phyloP scores from a whole-genome alignment of 805 yeast genomes.

The Candida ovalis region DNA sequence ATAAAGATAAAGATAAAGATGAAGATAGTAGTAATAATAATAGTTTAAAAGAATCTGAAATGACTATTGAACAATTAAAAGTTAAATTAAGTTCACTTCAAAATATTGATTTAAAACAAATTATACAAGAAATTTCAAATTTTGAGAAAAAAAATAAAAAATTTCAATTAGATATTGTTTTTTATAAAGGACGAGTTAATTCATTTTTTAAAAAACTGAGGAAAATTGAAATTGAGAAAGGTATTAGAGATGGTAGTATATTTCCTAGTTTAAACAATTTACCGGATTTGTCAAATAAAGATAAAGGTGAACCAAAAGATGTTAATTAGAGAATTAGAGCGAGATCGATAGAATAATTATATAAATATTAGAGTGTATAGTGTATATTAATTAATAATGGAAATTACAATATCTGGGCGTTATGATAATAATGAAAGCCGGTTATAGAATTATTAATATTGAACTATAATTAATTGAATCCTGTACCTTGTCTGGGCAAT shows the following conservation, averaged over 20 bases:
- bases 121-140: conserved; percentile 5
- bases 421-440: too few species aligned
- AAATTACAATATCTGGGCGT: too few species aligned
- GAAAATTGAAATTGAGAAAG: conserved; percentile 30
- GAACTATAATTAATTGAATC: too few species aligned
- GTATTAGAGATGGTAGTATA: conserved; percentile 33
- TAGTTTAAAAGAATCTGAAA: conserved; percentile 7
- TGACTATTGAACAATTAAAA: conserved; percentile 7
- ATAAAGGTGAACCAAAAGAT: not conserved
- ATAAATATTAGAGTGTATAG: too few species aligned
- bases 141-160: conserved; percentile 34
- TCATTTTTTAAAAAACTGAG: conserved; percentile 33
- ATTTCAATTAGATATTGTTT: conserved; percentile 37
- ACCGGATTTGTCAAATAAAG: conserved; percentile 8
- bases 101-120: conserved; percentile 3
- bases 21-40: conserved; percentile 2
- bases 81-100: conserved; percentile 8
- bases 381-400: too few species aligned
- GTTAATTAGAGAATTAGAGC: not conserved
- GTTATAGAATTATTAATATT: too few species aligned
- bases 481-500: too few species aligned
- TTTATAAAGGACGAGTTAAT: conserved; percentile 40
- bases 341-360: too few species aligned
- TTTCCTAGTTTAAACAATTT: conserved; percentile 36
- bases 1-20: not conserved